Conservation (phyloP, 163 green algal genomes). For the Scenedesmus sp. region DNA sequence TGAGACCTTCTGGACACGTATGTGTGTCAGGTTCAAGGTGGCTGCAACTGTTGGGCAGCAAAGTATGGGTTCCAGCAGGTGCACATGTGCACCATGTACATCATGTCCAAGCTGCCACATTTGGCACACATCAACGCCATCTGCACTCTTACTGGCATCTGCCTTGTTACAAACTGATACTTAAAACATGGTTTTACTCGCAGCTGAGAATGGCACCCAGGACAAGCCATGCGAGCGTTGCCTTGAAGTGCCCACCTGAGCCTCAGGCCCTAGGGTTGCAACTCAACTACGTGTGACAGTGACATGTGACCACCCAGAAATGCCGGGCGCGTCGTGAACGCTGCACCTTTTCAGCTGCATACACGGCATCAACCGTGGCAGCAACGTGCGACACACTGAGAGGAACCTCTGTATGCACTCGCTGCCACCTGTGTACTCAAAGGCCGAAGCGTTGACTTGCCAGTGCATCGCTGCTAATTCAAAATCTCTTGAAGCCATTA, state of each 20-base stretch:
- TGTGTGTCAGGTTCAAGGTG: too few relatives aligned
- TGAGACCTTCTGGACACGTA: too few relatives aligned
- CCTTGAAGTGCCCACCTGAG: not conserved
- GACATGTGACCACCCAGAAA: not conserved
- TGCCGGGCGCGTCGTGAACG: not conserved
- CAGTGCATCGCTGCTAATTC: not conserved
- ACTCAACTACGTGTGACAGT: not conserved
- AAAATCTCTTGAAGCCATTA: not conserved
- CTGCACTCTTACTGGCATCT: too few relatives aligned
- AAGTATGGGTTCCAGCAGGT: too few relatives aligned
- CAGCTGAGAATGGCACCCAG: not conserved
- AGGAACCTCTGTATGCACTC: not conserved
- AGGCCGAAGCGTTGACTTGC: not conserved
- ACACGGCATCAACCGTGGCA: not conserved
- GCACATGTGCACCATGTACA: too few relatives aligned
- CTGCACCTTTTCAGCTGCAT: not conserved
- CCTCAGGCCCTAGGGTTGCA: not conserved
- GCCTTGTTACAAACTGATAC: too few relatives aligned
- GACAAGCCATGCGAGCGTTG: not conserved
- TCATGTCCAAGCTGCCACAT: too few relatives aligned
- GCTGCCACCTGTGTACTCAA: not conserved
- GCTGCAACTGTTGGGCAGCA: too few relatives aligned
- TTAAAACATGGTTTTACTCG: too few relatives aligned
- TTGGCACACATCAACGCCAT: too few relatives aligned
- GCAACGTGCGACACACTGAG: not conserved